Evolutionary conservation across 2,329 filamentous ascomycete genomes (phyloP), one percentile per base, ranked within the genome.

Genomic region (Penicillium concentricum): DNA sequence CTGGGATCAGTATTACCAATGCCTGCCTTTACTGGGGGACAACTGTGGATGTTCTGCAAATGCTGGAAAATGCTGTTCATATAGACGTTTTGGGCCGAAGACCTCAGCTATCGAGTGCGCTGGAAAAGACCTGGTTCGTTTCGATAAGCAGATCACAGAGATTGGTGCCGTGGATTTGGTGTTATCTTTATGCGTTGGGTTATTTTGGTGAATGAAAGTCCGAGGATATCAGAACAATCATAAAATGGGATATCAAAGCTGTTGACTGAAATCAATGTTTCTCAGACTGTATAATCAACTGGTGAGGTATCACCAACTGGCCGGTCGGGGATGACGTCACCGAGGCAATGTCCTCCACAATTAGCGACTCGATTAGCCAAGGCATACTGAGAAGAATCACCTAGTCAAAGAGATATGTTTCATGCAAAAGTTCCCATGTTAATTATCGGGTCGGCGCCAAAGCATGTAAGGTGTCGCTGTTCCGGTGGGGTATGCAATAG

Each of bases 21-120:
- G 92, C 92, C 53, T 97, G 94, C 79, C 96, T 97, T 72, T 81
- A 90, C 81, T 97, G 93, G 93, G 90, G 96, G 12, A 83, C 81
- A 50, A 96, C 92, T 12, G 39, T 43, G 39, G 9, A 2, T 85
- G 94, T 44, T 79, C 83, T 3, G 90, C 93, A 0, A 82, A 97
- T 30, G 89, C 83, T 97, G 32, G 92, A 93, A 8, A 85, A 86
- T 16, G 89, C 90, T 32, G 88, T 97, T 49, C 84, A 90, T 84
- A 84, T 62, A 85, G 93, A 66, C 85, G 93, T 67, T 80, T 84
- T 3, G 16, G 39, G 20, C 30, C 16, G 4, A 10, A 16, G 16
- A 26, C 13, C 20, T 1, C 13, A n/a, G 22, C 22, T 5, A 26
- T 16, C 6, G 39, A 26, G 39, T 1, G 39, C 4, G 15, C 15